Base-by-base conservation (phyloP, 495 filamentous ascomycete genomes). In the Stereocaulon alpinum region DNA sequence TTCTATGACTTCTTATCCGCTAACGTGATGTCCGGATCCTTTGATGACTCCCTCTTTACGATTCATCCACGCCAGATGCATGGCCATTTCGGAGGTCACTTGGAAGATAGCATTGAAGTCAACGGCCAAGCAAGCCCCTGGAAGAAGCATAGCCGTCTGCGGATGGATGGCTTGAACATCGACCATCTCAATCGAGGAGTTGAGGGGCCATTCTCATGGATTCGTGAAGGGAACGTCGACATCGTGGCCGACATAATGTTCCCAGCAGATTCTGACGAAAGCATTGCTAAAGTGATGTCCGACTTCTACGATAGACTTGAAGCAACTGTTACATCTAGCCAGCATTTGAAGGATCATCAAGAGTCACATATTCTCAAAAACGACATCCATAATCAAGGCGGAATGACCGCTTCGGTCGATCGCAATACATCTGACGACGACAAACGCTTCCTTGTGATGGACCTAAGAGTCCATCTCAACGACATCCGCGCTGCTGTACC, bases 1-100 rank as follows among this genome's bases (percentile, higher is more conserved):
- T 96, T 97, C 70, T 98, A 98, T 72, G 93, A 98, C 71, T 95
- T 97, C 65, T 71, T 98, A 22, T 93, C 87, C 0, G 94, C 93
- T 41, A 96, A 88, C 62, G 89, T 90, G 70, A 93, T 96, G 86
- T 94, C 89, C 14, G 93, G 93, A 15, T 92, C 91, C 6, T 95
- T 87, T 63, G 93, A 98, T 64, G 88, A 95, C 43, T 96, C 94
- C 1, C 76, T 97, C 1, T 98, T 98, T 71, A 97, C 91, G 0
- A 95, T 98, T 55, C 93, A 98, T 70, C 93, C 93, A 22, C 83
- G 89, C 15, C 93, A 98, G 69, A 84, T 84, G 20, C 91, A 97
- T 67, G 76, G 80, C 54, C 79, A 81, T 52, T 82, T 80, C 6
- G 85, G 86, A 15, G 72, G 74, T 4, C 76, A 76, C 44, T 68